Evolutionary conservation across 805 yeast species (phyloP).

Genomic region (Nakazawaea molendinolei): DNA sequence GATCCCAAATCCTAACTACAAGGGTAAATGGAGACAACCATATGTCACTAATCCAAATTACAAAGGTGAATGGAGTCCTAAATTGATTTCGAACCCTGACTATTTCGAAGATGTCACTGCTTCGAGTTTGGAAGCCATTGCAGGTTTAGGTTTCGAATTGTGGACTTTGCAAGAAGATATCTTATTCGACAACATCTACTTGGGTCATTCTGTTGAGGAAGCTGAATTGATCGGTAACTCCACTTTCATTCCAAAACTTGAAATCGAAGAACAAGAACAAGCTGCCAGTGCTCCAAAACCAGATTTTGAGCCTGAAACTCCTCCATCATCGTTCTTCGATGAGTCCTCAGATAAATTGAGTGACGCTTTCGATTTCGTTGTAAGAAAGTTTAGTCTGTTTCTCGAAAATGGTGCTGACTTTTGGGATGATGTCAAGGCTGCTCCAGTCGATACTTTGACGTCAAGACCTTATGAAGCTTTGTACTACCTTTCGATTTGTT

Average conservation of each 20-base stretch:
- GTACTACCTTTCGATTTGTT: conserved; percentile 35
- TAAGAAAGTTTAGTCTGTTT: conserved; percentile 15
- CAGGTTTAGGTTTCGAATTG: conserved; percentile 81
- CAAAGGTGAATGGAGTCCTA: conserved; percentile 74
- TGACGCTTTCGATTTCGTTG: conserved; percentile 16
- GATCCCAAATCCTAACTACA: conserved; percentile 61
- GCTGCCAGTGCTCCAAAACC: conserved; percentile 35
- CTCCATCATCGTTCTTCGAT: conserved; percentile 26
- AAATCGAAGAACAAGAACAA: conserved; percentile 40
- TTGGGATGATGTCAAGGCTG: conserved; percentile 31
- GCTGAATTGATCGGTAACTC: conserved; percentile 79
- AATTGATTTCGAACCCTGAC: conserved; percentile 59
- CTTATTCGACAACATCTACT: conserved; percentile 74
- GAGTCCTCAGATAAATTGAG: conserved; percentile 10
- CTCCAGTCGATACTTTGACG: conserved; percentile 38
- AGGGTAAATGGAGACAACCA: conserved; percentile 77
- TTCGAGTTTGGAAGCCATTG: conserved; percentile 57
- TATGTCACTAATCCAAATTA: conserved; percentile 65
- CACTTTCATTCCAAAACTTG: conserved; percentile 55
- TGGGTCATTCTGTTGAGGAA: conserved; percentile 78
- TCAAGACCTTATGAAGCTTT: conserved; percentile 45
- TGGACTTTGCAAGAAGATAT: conserved; percentile 81
- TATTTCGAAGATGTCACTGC: conserved; percentile 55
- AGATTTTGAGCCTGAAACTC: conserved; percentile 33
- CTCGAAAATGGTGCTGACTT: conserved; percentile 25